phyloP scores from a whole-genome alignment of 1,139 yeast genomes.

The Citeromyces siamensis region DNA sequence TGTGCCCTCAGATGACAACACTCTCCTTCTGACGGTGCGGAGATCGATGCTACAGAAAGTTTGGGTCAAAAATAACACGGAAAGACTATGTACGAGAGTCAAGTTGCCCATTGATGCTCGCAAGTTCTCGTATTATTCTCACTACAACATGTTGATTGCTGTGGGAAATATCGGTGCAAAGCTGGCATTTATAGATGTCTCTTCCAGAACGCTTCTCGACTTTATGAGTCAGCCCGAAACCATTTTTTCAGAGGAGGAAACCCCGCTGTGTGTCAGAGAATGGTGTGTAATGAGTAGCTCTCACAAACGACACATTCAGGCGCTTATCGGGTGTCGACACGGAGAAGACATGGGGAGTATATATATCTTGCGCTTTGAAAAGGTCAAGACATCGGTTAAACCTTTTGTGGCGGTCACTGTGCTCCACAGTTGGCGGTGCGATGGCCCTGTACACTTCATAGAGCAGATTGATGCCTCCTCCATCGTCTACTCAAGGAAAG shows the following conservation, averaged over 20 bases:
- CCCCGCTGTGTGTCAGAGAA: neutral
- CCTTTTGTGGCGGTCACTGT: neutral
- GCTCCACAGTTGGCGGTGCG: slow-evolving; percentile 1
- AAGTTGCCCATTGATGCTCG: slow-evolving; percentile 1
- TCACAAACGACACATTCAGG: neutral
- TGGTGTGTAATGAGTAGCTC: neutral
- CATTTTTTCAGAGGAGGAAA: neutral
- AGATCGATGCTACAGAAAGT: neutral
- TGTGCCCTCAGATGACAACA: neutral
- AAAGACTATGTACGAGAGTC: neutral
- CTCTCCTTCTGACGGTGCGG: neutral
- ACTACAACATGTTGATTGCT: neutral
- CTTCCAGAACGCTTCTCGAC: neutral
- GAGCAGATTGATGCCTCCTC: neutral
- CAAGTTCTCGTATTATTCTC: neutral
- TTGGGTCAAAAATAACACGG: neutral
- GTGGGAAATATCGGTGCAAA: neutral
- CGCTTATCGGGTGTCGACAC: neutral
- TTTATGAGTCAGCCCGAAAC: neutral
- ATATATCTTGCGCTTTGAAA: neutral
- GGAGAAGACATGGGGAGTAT: neutral
- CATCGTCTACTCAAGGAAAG: neutral
- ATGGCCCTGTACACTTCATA: neutral
- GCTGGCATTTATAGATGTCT: neutral
- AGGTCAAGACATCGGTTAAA: neutral